These are phyloP conservation scores for Suillus subalutaceus DNA, from an alignment of 768 basidiomycete species.

Conservation along the genomic window DNA sequence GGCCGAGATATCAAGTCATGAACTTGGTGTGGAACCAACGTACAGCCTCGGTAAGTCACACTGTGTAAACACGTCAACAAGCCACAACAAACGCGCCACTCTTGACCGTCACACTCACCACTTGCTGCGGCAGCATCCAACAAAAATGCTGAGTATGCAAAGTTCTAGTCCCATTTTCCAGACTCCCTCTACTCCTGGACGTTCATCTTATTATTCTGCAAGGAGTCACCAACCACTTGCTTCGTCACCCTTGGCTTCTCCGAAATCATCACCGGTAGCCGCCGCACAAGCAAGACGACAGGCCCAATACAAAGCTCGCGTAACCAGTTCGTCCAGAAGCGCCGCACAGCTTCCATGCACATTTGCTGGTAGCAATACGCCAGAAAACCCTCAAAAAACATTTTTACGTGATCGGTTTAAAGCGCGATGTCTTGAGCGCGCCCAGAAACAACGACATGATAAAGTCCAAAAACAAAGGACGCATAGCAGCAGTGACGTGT, in stretches of 20 bases:
- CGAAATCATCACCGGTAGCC: slow-evolving; percentile 49
- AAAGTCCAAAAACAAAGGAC: slow-evolving; percentile 38
- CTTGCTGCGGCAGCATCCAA: not conserved
- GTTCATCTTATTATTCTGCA: slow-evolving; percentile 31
- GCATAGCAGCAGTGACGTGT: slow-evolving; percentile 49
- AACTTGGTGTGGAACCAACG: not conserved
- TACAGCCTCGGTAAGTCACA: no score
- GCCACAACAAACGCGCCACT: slow-evolving; percentile 24
- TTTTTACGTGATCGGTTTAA: slow-evolving; percentile 65
- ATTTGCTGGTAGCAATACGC: slow-evolving; percentile 15
- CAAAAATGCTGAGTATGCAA: slow-evolving; percentile 21
- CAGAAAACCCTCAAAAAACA: slow-evolving; percentile 52
- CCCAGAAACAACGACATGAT: slow-evolving; percentile 51
- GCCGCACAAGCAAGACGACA: slow-evolving; percentile 52
- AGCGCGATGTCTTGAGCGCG: slow-evolving; percentile 64
- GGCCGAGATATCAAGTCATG: not conserved
- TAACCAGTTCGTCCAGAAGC: slow-evolving; percentile 29
- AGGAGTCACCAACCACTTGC: slow-evolving; percentile 40
- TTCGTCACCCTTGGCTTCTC: slow-evolving; percentile 58
- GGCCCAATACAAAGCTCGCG: slow-evolving; percentile 55
- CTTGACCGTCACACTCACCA: slow-evolving; percentile 13
- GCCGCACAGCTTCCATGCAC: slow-evolving; percentile 22
- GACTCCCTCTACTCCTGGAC: slow-evolving; percentile 41
- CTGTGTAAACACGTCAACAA: slow-evolving; percentile 26
- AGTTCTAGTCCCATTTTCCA: slow-evolving; percentile 33